Conservation (phyloP, 78 protist species). For the Trichosphaerium sp. region DNA sequence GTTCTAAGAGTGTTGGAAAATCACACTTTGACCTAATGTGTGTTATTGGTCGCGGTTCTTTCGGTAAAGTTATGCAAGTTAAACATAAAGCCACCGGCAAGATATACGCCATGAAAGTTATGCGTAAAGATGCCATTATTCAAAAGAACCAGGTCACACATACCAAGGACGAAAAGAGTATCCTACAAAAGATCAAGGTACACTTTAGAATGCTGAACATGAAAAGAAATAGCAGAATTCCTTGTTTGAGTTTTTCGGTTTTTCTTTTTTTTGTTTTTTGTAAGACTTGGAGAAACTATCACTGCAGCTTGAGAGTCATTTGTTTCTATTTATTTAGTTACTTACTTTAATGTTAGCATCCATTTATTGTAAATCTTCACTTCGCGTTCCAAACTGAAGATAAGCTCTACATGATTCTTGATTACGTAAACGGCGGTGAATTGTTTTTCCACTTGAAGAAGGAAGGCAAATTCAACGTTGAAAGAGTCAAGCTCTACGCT, state of each 20-base stretch:
- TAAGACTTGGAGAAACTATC: too few species aligned
- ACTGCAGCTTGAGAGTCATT: too few species aligned
- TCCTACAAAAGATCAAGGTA: constrained; percentile 62
- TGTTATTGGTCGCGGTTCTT: too few species aligned
- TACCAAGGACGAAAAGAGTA: constrained; percentile 77
- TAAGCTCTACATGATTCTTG: constrained; percentile 66
- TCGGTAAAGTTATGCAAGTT: constrained; percentile 75
- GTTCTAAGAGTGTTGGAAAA: too few species aligned
- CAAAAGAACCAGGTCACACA: constrained; percentile 64
- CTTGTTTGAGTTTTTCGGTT: too few species aligned
- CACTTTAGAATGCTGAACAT: too few species aligned
- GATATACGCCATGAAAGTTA: constrained; percentile 79
- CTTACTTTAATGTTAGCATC: constrained; percentile 13
- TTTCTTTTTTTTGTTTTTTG: too few species aligned
- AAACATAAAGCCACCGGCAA: constrained; percentile 38
- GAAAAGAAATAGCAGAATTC: too few species aligned
- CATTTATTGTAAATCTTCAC: constrained; percentile 49
- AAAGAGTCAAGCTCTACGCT: constrained; percentile 68
- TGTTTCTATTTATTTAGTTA: background rate
- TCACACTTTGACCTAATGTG: too few species aligned
- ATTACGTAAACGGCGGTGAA: constrained; percentile 74
- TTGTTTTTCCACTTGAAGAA: constrained; percentile 77
- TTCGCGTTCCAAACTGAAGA: constrained; percentile 65
- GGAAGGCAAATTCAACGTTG: constrained; percentile 55
- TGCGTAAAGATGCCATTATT: constrained; percentile 61